Conservation (phyloP, 2,329 filamentous ascomycete species). For the Epichloe glyceriae region DNA sequence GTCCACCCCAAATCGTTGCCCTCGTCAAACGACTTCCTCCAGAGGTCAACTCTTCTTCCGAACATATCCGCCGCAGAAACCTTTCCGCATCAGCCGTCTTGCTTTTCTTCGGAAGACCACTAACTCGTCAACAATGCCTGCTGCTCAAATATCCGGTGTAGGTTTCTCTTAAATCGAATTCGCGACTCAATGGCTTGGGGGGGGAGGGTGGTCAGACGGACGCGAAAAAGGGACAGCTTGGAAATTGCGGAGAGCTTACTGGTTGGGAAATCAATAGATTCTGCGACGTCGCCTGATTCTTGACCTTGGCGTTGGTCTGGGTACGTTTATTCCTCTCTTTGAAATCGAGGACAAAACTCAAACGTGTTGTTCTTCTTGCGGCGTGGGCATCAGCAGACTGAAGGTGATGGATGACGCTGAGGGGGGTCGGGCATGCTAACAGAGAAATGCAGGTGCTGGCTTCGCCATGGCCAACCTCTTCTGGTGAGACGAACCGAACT, state of each 20-base stretch:
- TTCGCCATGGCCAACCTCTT: conserved; percentile 41
- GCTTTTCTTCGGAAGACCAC: neutral
- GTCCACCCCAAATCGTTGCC: conserved; percentile 7
- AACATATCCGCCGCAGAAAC: neutral
- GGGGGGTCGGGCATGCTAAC: conserved; percentile 20
- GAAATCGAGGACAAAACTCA: neutral
- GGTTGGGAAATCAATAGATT: conserved; percentile 34
- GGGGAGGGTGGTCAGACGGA: neutral
- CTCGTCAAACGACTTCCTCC: conserved; percentile 5
- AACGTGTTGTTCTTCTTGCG: neutral
- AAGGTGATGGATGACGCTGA: neutral
- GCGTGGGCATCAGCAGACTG: neutral
- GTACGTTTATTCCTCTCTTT: conserved; percentile 25
- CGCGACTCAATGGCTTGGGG: conserved; percentile 16
- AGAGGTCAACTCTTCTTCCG: neutral
- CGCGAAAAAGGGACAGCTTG: neutral
- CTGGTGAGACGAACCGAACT: conserved; percentile 33
- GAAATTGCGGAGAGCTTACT: conserved; percentile 21
- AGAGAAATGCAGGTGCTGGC: conserved; percentile 31
- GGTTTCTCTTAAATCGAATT: conserved; percentile 17
- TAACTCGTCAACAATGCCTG: conserved; percentile 31
- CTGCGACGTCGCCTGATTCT: conserved; percentile 45
- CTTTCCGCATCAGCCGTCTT: neutral
- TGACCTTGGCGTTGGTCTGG: conserved; percentile 42
- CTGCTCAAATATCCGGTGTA: conserved; percentile 48